Conservation (phyloP, 164 flowering plant genomes). For the Magnolia sinica region DNA sequence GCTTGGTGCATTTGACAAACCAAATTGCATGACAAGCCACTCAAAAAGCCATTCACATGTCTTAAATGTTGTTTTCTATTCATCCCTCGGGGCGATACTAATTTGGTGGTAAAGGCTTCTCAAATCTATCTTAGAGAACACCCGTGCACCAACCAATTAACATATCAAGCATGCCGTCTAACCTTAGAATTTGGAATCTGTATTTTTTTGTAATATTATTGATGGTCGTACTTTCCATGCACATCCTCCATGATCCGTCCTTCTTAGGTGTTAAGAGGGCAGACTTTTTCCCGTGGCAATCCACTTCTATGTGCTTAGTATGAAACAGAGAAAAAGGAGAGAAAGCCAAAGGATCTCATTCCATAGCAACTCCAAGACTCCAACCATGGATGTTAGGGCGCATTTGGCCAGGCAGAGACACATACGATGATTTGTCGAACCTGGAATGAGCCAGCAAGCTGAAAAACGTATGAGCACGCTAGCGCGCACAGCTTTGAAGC, state of each 20-base stretch:
- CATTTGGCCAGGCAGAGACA: background rate
- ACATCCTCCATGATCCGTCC: slow-evolving; percentile 5
- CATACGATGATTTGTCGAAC: too few species aligned
- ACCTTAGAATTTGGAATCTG: background rate
- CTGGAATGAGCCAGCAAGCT: too few species aligned
- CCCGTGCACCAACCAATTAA: background rate
- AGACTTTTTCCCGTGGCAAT: too few species aligned
- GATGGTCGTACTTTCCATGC: slow-evolving; percentile 1
- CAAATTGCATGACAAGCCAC: slow-evolving; percentile 1
- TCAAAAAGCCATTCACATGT: slow-evolving; percentile 1
- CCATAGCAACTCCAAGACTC: too few species aligned
- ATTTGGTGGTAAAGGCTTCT: background rate
- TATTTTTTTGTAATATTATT: slow-evolving; percentile 11
- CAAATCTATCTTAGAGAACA: background rate
- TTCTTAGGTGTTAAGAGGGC: slow-evolving; percentile 2
- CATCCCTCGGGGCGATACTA: background rate
- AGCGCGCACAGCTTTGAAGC: too few species aligned
- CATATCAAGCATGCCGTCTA: background rate
- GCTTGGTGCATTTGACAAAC: slow-evolving; percentile 6
- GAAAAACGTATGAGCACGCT: too few species aligned
- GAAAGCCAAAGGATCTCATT: too few species aligned
- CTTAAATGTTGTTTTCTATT: slow-evolving; percentile 5
- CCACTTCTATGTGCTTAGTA: too few species aligned
- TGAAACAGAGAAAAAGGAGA: too few species aligned
- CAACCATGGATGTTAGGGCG: background rate